Conservation (phyloP, 805 yeast species). For the Kodamaea lidongshanica region DNA sequence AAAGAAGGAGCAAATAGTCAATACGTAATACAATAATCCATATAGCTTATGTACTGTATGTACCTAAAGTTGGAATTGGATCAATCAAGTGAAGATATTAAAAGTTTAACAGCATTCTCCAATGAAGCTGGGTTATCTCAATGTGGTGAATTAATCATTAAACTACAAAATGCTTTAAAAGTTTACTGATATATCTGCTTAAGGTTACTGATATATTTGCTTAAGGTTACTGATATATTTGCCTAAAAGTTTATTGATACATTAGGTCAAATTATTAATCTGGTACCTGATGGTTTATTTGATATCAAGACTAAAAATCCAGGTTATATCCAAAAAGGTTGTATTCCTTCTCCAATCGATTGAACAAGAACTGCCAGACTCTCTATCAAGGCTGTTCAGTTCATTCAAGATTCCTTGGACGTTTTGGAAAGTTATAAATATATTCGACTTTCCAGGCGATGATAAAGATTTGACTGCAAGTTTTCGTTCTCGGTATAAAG, state of each 20-base stretch:
- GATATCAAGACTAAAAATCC: conserved; percentile 95
- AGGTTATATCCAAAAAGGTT: conserved; percentile 98
- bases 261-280: conserved; percentile 76
- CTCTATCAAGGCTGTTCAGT: conserved; percentile 85
- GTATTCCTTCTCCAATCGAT: conserved; percentile 90
- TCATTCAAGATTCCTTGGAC: conserved; percentile 54
- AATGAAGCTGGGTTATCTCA: conserved; percentile 73
- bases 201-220: no score
- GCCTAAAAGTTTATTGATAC: conserved; percentile 74
- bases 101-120: conserved; percentile 58
- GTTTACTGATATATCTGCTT: no score
- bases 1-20: no score
- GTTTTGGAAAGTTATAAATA: conserved; percentile 19
- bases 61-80: conserved; percentile 80
- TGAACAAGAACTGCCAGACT: conserved; percentile 84
- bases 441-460: conserved; percentile 29
- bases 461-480: conserved; percentile 28
- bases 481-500: conserved; percentile 46
- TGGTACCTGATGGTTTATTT: conserved; percentile 68
- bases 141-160: conserved; percentile 79
- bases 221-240: no score
- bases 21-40: no score
- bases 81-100: conserved; percentile 71
- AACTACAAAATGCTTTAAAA: conserved; percentile 76
- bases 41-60: conserved; percentile 88